Percentiles rank a stretch among this genome's conserved stretches.
Evolutionary conservation across 2,329 filamentous ascomycete species (phyloP).

Genomic region (Aureobasidium musti): DNA sequence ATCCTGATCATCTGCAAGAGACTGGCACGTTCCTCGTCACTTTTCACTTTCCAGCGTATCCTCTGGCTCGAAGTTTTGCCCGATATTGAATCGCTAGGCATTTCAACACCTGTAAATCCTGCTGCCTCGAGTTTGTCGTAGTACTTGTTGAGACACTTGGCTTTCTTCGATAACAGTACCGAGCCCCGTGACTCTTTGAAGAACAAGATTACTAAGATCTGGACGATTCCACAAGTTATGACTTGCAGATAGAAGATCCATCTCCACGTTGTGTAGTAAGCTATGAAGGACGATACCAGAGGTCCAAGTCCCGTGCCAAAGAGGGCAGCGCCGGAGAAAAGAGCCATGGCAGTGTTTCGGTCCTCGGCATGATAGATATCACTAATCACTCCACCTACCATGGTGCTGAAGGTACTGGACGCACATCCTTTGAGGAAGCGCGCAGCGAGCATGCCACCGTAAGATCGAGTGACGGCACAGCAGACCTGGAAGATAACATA

Average conservation of each 20-base stretch:
- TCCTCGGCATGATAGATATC: constrained; percentile 79
- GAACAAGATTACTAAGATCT: constrained; percentile 65
- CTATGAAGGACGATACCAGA: constrained; percentile 68
- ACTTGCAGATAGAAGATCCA: constrained; percentile 89
- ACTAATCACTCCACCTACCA: constrained; percentile 88
- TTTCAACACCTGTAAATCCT: constrained; percentile 60
- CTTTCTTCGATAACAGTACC: constrained; percentile 76
- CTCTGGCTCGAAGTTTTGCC: constrained; percentile 48
- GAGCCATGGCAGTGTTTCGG: constrained; percentile 84
- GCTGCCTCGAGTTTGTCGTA: constrained; percentile 70
- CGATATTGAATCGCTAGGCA: constrained; percentile 39
- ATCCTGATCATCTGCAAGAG: constrained; percentile 69
- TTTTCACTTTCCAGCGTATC: constrained; percentile 76
- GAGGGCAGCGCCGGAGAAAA: constrained; percentile 79
- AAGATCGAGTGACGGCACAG: constrained; percentile 69
- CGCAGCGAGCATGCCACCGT: constrained; percentile 72
- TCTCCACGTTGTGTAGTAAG: constrained; percentile 60
- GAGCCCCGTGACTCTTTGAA: constrained; percentile 82
- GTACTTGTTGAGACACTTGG: constrained; percentile 71
- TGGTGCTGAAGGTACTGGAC: constrained; percentile 77
- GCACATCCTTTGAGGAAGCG: constrained; percentile 78
- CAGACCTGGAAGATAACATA: constrained; percentile 72
- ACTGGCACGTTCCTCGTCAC: constrained; percentile 73
- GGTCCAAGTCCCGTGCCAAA: constrained; percentile 80
- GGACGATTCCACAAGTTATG: constrained; percentile 65